Evolutionary conservation across 2,329 filamentous ascomycete species (phyloP), one percentile per base, ranked within the genome.

Genomic region (Hirsutella minnesotensis): DNA sequence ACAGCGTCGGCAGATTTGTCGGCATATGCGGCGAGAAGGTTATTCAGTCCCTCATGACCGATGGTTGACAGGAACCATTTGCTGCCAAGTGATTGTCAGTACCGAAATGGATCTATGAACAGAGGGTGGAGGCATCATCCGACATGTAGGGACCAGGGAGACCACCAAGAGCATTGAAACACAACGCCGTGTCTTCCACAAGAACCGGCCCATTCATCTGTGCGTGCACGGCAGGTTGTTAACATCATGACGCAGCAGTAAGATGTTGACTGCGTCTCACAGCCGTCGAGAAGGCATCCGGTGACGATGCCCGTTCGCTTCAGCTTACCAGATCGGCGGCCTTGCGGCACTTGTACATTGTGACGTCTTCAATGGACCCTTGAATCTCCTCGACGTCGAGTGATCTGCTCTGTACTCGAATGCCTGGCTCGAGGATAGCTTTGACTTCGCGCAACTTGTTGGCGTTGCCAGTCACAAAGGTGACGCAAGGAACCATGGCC

Each of bases 391-490:
- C 74, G 18, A 96, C 69, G 57, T 96, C 88, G 24, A 95, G 64
- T 30, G 77, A 70, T 61, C 86, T 78, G 64, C 73, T 90, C 43
- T 77, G 73, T 35, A 98, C 73, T 49, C 81, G 70, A 50, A 95
- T 83, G 29, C 75, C 76, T 9, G 76, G 70, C 53, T 82, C 80
- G 3, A 98, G 75, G 53, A 98, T 95, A 16, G 84, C 82, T 62
- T 85, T 80, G 51, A 95, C 88, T 68, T 98, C 92, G 44, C 73
- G 69, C 44, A 98, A 75, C 69, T 98, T 98, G 69, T 95, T 94
- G 57, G 82, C 79, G 66, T 98, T 98, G 63, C 90, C 85, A 2
- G 90, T 96, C 59, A 98, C 94, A 69, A 98, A 98, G 65, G 94
- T 89, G 51, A 98, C 63, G 5, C 61, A 55, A 4, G 59, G 58